Conservation (phyloP, 179 eudicot genomes). For the Pouteria campechiana region DNA sequence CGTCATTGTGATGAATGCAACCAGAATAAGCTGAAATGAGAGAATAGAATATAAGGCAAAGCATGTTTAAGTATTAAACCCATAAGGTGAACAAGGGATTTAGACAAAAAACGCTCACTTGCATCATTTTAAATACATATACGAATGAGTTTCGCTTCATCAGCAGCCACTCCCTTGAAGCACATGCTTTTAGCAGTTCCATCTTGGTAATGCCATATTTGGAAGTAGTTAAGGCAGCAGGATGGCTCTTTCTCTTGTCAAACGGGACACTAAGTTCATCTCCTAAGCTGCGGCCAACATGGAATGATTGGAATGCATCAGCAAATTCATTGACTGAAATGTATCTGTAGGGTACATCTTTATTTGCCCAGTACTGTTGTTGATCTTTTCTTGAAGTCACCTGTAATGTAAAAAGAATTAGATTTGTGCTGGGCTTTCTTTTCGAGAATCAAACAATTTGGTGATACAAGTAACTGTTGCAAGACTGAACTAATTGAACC, state of each 20-base stretch:
- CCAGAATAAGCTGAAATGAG: conserved; percentile 17
- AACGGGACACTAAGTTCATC: conserved; percentile 28
- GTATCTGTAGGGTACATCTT: conserved; percentile 27
- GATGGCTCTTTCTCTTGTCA: conserved; percentile 31
- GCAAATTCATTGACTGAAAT: conserved; percentile 24
- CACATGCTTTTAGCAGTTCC: conserved; percentile 30
- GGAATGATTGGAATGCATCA: conserved; percentile 33
- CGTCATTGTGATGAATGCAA: conserved; percentile 34
- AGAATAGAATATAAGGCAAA: no score
- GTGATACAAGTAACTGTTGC: no score
- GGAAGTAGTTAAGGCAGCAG: conserved; percentile 33
- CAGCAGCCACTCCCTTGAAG: conserved; percentile 27
- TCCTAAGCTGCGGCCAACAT: conserved; percentile 19
- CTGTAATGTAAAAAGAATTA: conserved; percentile 7
- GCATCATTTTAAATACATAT: conserved; percentile 22
- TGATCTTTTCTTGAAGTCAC: conserved; percentile 53
- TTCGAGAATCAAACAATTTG: conserved; percentile 21
- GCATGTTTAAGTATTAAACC: no score
- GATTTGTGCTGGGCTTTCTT: conserved; percentile 10
- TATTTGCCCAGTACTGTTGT: conserved; percentile 33
- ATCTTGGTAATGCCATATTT: conserved; percentile 23
- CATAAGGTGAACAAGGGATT: no score
- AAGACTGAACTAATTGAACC: no score
- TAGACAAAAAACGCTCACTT: conserved; percentile 9
- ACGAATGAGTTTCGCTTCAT: conserved; percentile 54